phyloP scores from a whole-genome alignment of 108 stramenopile species.

The Skeletonema potamos region DNA sequence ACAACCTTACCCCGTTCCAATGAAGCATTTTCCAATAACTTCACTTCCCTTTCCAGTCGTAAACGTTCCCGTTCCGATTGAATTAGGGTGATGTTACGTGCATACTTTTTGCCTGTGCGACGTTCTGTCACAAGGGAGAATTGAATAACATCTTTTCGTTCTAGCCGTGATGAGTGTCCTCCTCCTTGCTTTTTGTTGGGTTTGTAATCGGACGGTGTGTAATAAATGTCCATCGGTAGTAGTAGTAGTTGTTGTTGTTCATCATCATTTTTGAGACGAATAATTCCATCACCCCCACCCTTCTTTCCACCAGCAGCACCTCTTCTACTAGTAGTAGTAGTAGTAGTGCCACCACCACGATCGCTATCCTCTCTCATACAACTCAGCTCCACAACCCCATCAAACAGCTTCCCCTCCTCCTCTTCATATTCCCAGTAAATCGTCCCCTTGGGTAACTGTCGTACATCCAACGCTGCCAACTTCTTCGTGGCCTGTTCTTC shows the following conservation, averaged over 20 bases:
- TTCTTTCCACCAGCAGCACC: conserved; percentile 7
- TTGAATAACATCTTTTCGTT: conserved; percentile 60
- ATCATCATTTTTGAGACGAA: conserved; percentile 18
- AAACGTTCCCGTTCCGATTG: conserved; percentile 66
- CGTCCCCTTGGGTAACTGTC: conserved; percentile 39
- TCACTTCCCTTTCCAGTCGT: conserved; percentile 40
- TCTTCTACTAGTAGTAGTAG: too few species aligned
- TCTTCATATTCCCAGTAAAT: conserved; percentile 74
- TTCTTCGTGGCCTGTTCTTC: conserved; percentile 25
- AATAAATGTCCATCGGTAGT: conserved; percentile 17
- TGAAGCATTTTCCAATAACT: conserved; percentile 59
- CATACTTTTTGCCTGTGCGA: conserved; percentile 59
- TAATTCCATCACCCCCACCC: conserved; percentile 30
- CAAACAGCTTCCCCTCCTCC: conserved; percentile 46
- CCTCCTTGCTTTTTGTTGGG: neutral
- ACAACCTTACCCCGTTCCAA: conserved; percentile 68
- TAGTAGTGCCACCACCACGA: conserved; percentile 7
- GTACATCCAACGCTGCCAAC: conserved; percentile 49
- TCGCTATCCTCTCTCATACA: neutral
- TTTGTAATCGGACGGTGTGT: conserved; percentile 6
- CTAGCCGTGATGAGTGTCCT: conserved; percentile 27
- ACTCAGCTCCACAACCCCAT: conserved; percentile 51
- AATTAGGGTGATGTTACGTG: conserved; percentile 57
- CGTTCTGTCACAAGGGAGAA: conserved; percentile 63
- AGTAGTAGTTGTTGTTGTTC: neutral